Evolutionary conservation across 352 stramenopile genomes (phyloP).

Genomic region (Phytophthora megakarya): DNA sequence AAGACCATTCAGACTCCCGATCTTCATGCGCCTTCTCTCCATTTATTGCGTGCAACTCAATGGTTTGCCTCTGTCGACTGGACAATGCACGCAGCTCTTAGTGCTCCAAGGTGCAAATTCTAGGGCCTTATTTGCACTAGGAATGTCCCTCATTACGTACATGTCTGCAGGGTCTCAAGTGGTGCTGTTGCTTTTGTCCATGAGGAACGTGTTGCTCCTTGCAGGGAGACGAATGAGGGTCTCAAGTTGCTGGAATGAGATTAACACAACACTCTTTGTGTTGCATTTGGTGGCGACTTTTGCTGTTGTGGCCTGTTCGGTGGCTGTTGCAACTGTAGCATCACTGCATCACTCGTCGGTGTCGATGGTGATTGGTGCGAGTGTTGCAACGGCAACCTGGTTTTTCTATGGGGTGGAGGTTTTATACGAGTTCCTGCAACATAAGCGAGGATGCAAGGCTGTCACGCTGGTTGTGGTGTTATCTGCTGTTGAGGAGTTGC

Average conservation of each 20-base stretch:
- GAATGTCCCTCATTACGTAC: neutral
- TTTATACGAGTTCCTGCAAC: constrained; percentile 34
- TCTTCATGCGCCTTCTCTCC: constrained; percentile 25
- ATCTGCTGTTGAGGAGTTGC: constrained; percentile 21
- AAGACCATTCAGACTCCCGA: constrained; percentile 11
- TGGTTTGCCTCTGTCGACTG: constrained; percentile 16
- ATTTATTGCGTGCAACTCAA: constrained; percentile 38
- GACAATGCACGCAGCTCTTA: constrained; percentile 38
- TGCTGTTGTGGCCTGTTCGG: constrained; percentile 29
- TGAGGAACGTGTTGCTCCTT: constrained; percentile 47
- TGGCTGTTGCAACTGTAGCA: constrained; percentile 30
- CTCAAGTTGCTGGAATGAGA: constrained; percentile 3
- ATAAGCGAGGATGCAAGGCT: constrained; percentile 16
- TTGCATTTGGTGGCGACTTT: constrained; percentile 40
- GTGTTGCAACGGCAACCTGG: constrained; percentile 33
- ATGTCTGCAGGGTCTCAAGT: constrained; percentile 39
- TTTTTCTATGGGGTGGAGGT: constrained; percentile 40
- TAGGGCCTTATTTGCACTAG: neutral
- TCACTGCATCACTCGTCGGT: constrained; percentile 36
- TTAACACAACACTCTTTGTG: constrained; percentile 22
- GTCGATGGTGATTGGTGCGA: constrained; percentile 38
- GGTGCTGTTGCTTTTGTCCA: constrained; percentile 42
- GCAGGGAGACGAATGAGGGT: neutral
- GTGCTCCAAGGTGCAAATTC: constrained; percentile 30
- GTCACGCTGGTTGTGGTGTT: constrained; percentile 32